Conservation (phyloP, 257 asterid genomes). For the Henckelia pumila region DNA sequence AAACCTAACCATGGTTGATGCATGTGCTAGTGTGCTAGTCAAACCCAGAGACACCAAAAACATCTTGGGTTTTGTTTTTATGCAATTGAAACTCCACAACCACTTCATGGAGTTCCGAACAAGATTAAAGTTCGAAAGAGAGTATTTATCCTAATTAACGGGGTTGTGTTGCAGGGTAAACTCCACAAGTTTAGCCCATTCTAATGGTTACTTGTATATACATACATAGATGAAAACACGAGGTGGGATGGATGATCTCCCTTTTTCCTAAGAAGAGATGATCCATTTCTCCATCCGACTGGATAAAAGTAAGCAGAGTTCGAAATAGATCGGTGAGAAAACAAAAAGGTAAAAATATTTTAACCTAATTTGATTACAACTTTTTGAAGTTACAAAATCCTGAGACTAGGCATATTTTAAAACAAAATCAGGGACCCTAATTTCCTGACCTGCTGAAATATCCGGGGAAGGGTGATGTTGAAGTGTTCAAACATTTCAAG, state of each 20-base stretch:
- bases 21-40: slow-evolving; percentile 35
- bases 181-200: slow-evolving; percentile 43
- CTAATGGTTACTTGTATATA: neutral
- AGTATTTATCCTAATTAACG: slow-evolving; percentile 17
- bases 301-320: neutral
- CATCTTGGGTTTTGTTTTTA: slow-evolving; percentile 52
- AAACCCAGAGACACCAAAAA: slow-evolving; percentile 61
- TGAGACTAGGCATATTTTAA: slow-evolving; percentile 39
- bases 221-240: neutral
- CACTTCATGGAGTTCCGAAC: slow-evolving; percentile 51
- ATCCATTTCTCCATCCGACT: slow-evolving; percentile 28
- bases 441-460: neutral
- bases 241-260: slow-evolving; percentile 28
- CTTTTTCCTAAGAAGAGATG: slow-evolving; percentile 44
- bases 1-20: slow-evolving; percentile 93
- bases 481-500: slow-evolving; percentile 36
- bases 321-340: neutral
- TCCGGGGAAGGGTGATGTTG: slow-evolving; percentile 23
- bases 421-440: slow-evolving; percentile 38
- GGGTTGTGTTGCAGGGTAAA: slow-evolving; percentile 30
- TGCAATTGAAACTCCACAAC: slow-evolving; percentile 58
- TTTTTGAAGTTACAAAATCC: slow-evolving; percentile 56
- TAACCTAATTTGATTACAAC: slow-evolving; percentile 29
- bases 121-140: slow-evolving; percentile 7
- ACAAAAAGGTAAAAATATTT: too few species aligned